A percentile compares a stretch with the other conserved stretches of the same genome.
Conservation (phyloP, 177 flowering plant species). For the Vitis hybrid region DNA sequence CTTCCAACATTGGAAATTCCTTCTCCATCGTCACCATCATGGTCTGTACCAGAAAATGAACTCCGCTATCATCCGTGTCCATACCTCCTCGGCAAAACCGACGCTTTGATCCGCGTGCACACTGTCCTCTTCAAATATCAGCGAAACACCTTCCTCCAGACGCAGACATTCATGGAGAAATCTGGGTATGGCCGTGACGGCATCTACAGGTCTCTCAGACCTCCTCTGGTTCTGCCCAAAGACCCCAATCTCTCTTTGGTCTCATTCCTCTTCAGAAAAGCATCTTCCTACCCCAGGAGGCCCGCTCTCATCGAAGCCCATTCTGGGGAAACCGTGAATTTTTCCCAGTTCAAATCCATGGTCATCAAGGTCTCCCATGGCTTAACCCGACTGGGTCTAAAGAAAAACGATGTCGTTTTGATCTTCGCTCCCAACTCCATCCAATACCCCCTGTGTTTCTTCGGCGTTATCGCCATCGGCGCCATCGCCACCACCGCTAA, state of each 20-base stretch:
- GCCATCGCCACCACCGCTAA: constrained; percentile 49
- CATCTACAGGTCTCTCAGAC: constrained; percentile 39
- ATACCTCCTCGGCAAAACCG: too few relatives aligned
- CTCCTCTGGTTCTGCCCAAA: constrained; percentile 30
- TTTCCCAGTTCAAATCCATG: constrained; percentile 28
- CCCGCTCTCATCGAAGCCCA: constrained; percentile 42
- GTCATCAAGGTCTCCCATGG: constrained; percentile 29
- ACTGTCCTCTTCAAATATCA: background rate
- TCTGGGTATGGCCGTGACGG: constrained; percentile 51
- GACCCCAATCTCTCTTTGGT: constrained; percentile 37
- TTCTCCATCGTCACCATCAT: too few relatives aligned
- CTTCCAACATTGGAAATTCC: too few relatives aligned
- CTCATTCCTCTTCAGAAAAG: constrained; percentile 36
- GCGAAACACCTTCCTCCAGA: background rate
- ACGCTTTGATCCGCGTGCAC: too few relatives aligned
- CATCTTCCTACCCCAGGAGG: constrained; percentile 27
- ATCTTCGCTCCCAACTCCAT: constrained; percentile 47
- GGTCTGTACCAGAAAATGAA: too few relatives aligned
- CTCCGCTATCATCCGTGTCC: too few relatives aligned
- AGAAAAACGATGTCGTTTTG: constrained; percentile 38
- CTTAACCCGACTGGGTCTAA: constrained; percentile 33
- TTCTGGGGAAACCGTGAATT: constrained; percentile 27
- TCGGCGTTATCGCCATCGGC: constrained; percentile 36
- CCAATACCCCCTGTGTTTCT: constrained; percentile 39
- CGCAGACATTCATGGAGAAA: constrained; percentile 33